Base-by-base conservation (phyloP, 345 rosid genomes). In the Aquilaria malaccensis region DNA sequence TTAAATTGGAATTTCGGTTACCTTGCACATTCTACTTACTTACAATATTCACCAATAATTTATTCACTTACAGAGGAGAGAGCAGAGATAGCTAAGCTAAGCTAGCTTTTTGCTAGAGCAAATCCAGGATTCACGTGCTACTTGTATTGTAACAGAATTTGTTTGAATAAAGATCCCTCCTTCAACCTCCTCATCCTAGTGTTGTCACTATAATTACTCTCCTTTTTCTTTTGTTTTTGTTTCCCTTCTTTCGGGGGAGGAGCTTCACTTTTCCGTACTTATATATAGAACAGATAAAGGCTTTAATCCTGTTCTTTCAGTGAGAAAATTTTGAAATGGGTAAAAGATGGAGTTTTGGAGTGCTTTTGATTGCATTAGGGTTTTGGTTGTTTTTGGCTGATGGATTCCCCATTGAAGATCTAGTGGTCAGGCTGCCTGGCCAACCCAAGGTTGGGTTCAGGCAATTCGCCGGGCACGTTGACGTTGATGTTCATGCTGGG, bases 381-480 rank as follows among this genome's bases (percentile, higher is more conserved):
- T 55, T 58, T 55, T 61, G 63, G 58, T 64, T 62, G 70, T 53
- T 33, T 58, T 69, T 30, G 57, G 72, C 73, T 33, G 76, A 71
- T n/a, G 96, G 84, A 5, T 81, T 69, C 66, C 97, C 88, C 49
- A 70, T 47, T 45, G 83, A 85, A 77, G 98, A 93, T 78, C 79
- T 93, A 69, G 94, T 93, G 60, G 78, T 72, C 69, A 67, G 75
- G 29, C 68, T 93, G 68, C 97, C 90, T 14, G 97, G 97, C 4
- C 97, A 93, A 71, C 94, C 96, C 0, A 51, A 68, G 48, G 97
- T 89, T 60, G 72, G 76, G 52, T 93, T 87, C 80, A 76, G 72
- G 73, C 96, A 93, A 57, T 89, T 61, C 72, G 82, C 97, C 66
- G 94, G 98, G 61, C 89, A 93, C 60, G 80, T 87, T 22, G 94